phyloP scores from a whole-genome alignment of 1,284 basidiomycete genomes.

The Rhodotorula sp. region DNA sequence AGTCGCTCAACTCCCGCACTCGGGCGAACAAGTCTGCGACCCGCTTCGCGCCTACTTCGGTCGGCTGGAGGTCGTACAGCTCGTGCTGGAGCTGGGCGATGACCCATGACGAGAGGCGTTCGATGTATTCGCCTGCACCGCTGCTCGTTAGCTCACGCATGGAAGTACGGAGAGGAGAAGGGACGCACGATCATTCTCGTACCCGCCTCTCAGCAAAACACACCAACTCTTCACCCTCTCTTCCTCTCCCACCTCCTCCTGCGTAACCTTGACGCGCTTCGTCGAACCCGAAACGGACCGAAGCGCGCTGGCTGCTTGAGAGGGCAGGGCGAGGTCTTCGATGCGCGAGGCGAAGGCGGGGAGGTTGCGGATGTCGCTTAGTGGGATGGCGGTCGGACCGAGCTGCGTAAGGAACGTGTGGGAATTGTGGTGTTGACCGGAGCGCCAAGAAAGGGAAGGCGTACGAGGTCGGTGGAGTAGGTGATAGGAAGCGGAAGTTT shows the following conservation, averaged over 20 bases:
- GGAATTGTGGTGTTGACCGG: too few relatives aligned
- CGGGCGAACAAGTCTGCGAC: constrained; percentile 10
- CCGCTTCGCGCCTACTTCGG: neutral
- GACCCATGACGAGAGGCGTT: constrained; percentile 1
- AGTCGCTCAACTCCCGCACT: constrained; percentile 6
- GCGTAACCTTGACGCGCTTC: too few relatives aligned
- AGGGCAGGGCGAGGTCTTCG: neutral
- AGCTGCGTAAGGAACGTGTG: neutral
- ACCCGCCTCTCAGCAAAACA: neutral
- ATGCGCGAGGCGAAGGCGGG: neutral
- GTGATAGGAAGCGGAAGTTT: constrained; percentile 2
- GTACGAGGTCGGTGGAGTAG: neutral
- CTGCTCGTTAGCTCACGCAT: neutral
- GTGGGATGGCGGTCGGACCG: neutral
- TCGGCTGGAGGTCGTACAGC: constrained; percentile 1
- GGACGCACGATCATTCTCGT: neutral
- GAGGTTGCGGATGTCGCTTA: constrained; percentile 5
- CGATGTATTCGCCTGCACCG: neutral
- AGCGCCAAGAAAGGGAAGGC: neutral
- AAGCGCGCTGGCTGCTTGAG: constrained; percentile 5
- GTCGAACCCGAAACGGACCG: neutral
- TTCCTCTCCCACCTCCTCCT: neutral
- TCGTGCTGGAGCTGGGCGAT: constrained; percentile 8
- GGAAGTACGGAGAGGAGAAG: too few relatives aligned
- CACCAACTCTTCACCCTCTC: constrained; percentile 6